Conservation (phyloP, 768 basidiomycete species). For the Royoungia palumana region DNA sequence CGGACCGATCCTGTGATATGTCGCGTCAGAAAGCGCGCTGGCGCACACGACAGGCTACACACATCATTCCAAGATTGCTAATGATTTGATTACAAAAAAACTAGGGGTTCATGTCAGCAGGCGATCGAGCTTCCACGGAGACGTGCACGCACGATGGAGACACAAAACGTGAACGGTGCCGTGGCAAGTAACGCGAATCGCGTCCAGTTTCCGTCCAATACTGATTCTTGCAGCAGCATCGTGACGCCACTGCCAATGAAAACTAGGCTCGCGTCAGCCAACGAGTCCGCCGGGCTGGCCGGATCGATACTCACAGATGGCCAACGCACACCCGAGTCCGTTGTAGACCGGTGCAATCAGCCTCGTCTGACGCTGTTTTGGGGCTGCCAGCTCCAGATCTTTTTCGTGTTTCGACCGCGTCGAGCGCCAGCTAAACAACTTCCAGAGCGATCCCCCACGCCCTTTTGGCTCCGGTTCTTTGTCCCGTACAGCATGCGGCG, state of each 20-base stretch:
- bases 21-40: background rate
- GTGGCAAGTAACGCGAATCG: conserved; percentile 68
- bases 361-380: conserved; percentile 45
- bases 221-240: conserved; percentile 61
- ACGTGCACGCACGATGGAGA: conserved; percentile 57
- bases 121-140: background rate
- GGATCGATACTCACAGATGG: conserved; percentile 49
- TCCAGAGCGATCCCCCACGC: conserved; percentile 15
- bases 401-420: conserved; percentile 34
- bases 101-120: conserved; percentile 32
- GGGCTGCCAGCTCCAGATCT: conserved; percentile 52
- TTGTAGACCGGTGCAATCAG: conserved; percentile 71
- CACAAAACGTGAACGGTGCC: conserved; percentile 69
- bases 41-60: conserved; percentile 21
- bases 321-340: conserved; percentile 64
- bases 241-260: conserved; percentile 63
- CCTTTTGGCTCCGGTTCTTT: background rate
- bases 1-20: conserved; percentile 61
- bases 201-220: conserved; percentile 57
- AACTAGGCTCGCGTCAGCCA: conserved; percentile 39
- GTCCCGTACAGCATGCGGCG: conserved; percentile 13
- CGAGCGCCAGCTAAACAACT: conserved; percentile 45
- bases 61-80: conserved; percentile 64
- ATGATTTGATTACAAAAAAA: conserved; percentile 75
- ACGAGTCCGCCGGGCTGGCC: background rate